Evolutionary conservation across 176 grass and related monocot species (phyloP).

Genomic region (Saccharum officinarum): DNA sequence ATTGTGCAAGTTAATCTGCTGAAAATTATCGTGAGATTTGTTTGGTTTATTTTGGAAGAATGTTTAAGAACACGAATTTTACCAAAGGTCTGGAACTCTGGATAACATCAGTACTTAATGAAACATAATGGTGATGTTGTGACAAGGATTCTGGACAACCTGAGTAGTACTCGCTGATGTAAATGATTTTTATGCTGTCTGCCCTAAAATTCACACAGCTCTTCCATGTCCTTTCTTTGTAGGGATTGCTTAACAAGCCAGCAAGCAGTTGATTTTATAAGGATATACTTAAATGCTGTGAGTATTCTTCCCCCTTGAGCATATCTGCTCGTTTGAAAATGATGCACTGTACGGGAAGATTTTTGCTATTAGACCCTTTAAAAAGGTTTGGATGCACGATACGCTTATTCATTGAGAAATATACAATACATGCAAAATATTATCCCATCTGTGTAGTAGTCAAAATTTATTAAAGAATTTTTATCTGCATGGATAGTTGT

Average conservation of each 20-base stretch:
- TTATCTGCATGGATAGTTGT: not conserved
- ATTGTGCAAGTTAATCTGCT: not conserved
- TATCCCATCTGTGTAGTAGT: not conserved
- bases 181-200: not conserved
- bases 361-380: not conserved
- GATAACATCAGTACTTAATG: not conserved
- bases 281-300: not conserved
- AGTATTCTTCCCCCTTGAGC: not conserved
- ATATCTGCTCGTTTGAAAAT: not conserved
- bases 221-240: slow-evolving; percentile 5
- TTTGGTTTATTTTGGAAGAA: not conserved
- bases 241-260: slow-evolving; percentile 43
- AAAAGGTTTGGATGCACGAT: not conserved
- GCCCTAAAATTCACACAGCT: slow-evolving; percentile 5
- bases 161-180: not conserved
- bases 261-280: slow-evolving; percentile 32
- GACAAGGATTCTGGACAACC: not conserved
- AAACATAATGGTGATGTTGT: slow-evolving; percentile 11
- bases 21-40: not conserved
- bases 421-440: not conserved
- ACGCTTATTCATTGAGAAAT: not conserved
- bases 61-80: slow-evolving; percentile 10
- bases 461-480: not conserved
- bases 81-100: not conserved
- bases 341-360: not conserved